Evolutionary conservation across 2,329 filamentous ascomycete species (phyloP).

Genomic region (Penicillium nordicum): DNA sequence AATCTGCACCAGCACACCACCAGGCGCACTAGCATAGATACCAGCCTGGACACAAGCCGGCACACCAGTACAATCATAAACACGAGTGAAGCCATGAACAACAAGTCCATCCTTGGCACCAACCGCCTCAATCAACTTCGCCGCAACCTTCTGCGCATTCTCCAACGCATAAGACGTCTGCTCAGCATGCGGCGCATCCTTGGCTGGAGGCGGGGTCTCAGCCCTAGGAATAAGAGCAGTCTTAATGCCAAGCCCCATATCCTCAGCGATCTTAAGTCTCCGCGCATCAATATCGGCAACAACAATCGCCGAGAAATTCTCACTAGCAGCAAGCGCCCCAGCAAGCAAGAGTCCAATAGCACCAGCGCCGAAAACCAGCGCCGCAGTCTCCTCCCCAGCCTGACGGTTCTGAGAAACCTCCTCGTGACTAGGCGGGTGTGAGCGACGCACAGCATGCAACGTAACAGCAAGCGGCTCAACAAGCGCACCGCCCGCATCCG

Average conservation of each 20-base stretch:
- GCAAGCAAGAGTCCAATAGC: constrained; percentile 60
- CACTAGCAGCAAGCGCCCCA: constrained; percentile 54
- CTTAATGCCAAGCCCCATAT: constrained; percentile 35
- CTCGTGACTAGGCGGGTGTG: constrained; percentile 44
- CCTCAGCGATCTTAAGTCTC: constrained; percentile 54
- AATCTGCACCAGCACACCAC: constrained; percentile 53
- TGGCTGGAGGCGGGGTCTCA: constrained; percentile 30
- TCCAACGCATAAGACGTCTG: constrained; percentile 33
- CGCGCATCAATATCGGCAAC: constrained; percentile 61
- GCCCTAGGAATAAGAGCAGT: constrained; percentile 38
- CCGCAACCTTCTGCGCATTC: constrained; percentile 39
- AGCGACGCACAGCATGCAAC: constrained; percentile 57
- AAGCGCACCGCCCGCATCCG: constrained; percentile 56
- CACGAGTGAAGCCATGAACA: constrained; percentile 39
- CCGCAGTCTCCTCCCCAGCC: constrained; percentile 42
- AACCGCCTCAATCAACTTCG: constrained; percentile 26
- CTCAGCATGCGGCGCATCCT: constrained; percentile 32
- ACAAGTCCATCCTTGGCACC: constrained; percentile 15
- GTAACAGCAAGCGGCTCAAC: constrained; percentile 61
- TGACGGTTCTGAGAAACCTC: constrained; percentile 41
- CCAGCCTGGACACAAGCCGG: constrained; percentile 46
- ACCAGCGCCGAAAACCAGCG: constrained; percentile 60
- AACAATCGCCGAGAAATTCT: constrained; percentile 53
- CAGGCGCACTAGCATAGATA: constrained; percentile 46
- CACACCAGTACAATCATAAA: constrained; percentile 48